Evolutionary conservation across 2,329 filamentous ascomycete genomes (phyloP).

Genomic region (Ceratocystis ficicola): DNA sequence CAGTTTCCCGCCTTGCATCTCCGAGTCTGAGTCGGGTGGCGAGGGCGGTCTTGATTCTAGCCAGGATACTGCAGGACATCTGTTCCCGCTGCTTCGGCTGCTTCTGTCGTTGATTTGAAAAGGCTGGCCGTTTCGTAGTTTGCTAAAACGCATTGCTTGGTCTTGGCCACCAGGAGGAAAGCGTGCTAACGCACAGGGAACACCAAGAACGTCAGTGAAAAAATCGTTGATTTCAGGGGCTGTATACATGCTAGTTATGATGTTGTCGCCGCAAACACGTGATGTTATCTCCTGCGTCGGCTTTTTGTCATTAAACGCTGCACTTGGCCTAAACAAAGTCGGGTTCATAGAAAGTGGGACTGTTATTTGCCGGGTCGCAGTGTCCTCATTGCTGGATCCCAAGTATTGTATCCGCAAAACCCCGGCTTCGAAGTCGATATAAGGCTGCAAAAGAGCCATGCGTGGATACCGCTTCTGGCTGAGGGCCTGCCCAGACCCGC

Average conservation of each 20-base stretch:
- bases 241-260: conserved; percentile 59
- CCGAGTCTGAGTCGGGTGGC: conserved; percentile 46
- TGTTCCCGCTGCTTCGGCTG: neutral
- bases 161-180: conserved; percentile 59
- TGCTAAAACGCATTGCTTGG: conserved; percentile 53
- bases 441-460: conserved; percentile 74
- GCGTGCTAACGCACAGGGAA: conserved; percentile 72
- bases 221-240: conserved; percentile 56
- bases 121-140: conserved; percentile 30
- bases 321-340: conserved; percentile 36
- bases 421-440: conserved; percentile 56
- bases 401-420: conserved; percentile 49
- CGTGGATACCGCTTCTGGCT: conserved; percentile 79
- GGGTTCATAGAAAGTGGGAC: conserved; percentile 60
- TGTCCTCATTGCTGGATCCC: conserved; percentile 27
- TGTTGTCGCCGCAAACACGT: conserved; percentile 70
- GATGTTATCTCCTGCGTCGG: conserved; percentile 31
- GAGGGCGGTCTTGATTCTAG: conserved; percentile 37
- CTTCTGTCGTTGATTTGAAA: conserved; percentile 25
- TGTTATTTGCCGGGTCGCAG: conserved; percentile 31
- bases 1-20: conserved; percentile 43
- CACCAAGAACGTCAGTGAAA: conserved; percentile 61
- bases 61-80: conserved; percentile 28
- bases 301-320: neutral
- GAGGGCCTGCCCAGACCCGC: conserved; percentile 69